Evolutionary conservation across 2,329 filamentous ascomycete genomes (phyloP).

Genomic region (Pleurostoma richardsiae): DNA sequence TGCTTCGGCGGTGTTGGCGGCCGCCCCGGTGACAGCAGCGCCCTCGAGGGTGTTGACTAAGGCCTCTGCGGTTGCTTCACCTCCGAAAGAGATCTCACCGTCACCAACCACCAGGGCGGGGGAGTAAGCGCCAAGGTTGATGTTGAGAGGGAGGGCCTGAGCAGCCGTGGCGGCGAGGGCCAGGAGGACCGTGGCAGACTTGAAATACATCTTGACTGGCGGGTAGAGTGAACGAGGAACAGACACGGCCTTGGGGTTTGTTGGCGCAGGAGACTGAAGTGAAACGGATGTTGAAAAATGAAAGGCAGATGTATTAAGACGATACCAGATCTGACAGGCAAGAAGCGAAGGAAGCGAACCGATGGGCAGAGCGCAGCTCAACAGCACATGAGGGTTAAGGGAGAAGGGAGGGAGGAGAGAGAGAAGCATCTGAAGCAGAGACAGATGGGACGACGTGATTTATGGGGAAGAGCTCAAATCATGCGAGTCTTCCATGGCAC

Average conservation of each 20-base stretch:
- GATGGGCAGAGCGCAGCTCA: not conserved
- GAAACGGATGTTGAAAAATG: not conserved
- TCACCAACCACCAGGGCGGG: slow-evolving; percentile 48
- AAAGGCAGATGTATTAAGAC: not conserved
- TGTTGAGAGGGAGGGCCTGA: slow-evolving; percentile 40
- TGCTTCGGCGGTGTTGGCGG: slow-evolving; percentile 28
- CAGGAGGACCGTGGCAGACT: slow-evolving; percentile 4
- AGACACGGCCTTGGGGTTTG: not conserved
- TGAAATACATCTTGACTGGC: slow-evolving; percentile 7
- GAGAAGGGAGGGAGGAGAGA: not conserved
- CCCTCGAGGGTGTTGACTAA: slow-evolving; percentile 38
- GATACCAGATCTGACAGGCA: not conserved
- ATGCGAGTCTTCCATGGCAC: no score
- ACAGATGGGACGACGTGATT: no score
- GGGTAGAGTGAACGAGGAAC: not conserved
- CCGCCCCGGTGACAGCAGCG: slow-evolving; percentile 20
- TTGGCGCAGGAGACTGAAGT: not conserved
- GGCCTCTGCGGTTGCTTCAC: slow-evolving; percentile 27
- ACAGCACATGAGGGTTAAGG: not conserved
- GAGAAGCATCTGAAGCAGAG: no score
- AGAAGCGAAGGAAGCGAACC: not conserved
- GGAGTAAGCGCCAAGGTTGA: slow-evolving; percentile 46
- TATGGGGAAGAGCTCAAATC: no score
- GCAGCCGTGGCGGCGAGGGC: slow-evolving; percentile 12
- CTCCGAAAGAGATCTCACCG: slow-evolving; percentile 43